phyloP scores from a whole-genome alignment of 768 basidiomycete species.

The Phylloporus sp. region DNA sequence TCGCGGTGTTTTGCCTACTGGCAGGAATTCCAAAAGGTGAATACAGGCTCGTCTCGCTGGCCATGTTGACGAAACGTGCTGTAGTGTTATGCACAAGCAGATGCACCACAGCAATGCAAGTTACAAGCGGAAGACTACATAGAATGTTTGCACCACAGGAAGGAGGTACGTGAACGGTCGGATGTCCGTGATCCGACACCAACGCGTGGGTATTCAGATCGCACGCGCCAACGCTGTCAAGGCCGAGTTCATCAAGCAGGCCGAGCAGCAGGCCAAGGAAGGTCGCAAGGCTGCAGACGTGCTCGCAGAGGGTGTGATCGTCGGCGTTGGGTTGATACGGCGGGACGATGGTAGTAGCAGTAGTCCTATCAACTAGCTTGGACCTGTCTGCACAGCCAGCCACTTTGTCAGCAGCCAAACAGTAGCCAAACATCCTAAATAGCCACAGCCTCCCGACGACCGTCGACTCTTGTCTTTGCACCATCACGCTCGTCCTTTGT shows the following conservation, averaged over 20 bases:
- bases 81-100: constrained; percentile 83
- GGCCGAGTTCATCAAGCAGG: constrained; percentile 64
- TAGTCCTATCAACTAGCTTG: not conserved
- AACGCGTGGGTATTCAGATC: constrained; percentile 38
- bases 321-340: constrained; percentile 71
- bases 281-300: constrained; percentile 68
- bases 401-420: constrained; percentile 36
- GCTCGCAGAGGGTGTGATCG: constrained; percentile 66
- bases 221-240: constrained; percentile 66
- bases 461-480: constrained; percentile 25
- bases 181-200: not conserved
- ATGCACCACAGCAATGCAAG: constrained; percentile 67
- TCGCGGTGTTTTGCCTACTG: constrained; percentile 87
- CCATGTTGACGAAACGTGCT: constrained; percentile 7
- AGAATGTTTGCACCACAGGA: constrained; percentile 84
- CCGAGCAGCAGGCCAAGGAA: constrained; percentile 59
- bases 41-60: not conserved
- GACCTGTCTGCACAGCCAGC: constrained; percentile 8
- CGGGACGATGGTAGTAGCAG: constrained; percentile 29
- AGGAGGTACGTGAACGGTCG: constrained; percentile 60
- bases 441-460: constrained; percentile 19
- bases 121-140: constrained; percentile 79
- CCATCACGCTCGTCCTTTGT: constrained; percentile 18
- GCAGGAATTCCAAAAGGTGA: constrained; percentile 82
- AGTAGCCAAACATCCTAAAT: constrained; percentile 36